Base-by-base conservation (phyloP, 148 eudicot species). In the Fagopyrum esculentum region DNA sequence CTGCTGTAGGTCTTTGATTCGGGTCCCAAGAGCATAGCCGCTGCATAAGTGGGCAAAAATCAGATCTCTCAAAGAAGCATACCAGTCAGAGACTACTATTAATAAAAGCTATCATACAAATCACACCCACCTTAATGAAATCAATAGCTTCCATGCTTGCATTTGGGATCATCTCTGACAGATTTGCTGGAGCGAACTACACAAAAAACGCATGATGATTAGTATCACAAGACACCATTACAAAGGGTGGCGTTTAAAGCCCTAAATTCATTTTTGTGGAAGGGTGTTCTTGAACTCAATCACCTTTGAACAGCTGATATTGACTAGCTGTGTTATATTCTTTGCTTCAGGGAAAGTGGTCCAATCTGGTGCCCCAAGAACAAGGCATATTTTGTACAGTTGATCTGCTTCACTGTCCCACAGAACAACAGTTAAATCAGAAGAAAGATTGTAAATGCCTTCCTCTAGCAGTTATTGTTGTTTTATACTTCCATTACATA, bases 11-110 rank as follows among this genome's bases (percentile, higher is more conserved):
- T 82, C 98, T 90, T 79, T 80, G 86, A 69, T 74, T 69, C 71
- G 98, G 96, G 79, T 93, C 97, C 98, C 98, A 93, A 47, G 95
- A 89, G 78, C 88, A 91, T 44, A 93, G 91, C 84, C 82, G 88
- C 97, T 91, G 84, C 60, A 3, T 13, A 35, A 64, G 70, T 35
- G 70, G 45, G 19, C 12, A 26, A 17, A 35, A 64, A 64, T 64
- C 19, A 64, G 46, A 72, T 22, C 6, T 19, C 3, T 57, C 68
- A 40, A 52, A 61, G 45, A 49, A 35, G 6, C 47, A 68, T 68
- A 45, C 22, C 19, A 19, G 6, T 40, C 16, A 45, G 73, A 43
- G 73, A n/a, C 22, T 5, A 45, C 5, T 46, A 45, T 17, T 26
- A 50, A 80, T 47, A 77, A 22, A 45, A 57, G 60, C n/a, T 19